Conservation (phyloP, 352 stramenopile genomes). For the Pythium rhizo-oryzae region DNA sequence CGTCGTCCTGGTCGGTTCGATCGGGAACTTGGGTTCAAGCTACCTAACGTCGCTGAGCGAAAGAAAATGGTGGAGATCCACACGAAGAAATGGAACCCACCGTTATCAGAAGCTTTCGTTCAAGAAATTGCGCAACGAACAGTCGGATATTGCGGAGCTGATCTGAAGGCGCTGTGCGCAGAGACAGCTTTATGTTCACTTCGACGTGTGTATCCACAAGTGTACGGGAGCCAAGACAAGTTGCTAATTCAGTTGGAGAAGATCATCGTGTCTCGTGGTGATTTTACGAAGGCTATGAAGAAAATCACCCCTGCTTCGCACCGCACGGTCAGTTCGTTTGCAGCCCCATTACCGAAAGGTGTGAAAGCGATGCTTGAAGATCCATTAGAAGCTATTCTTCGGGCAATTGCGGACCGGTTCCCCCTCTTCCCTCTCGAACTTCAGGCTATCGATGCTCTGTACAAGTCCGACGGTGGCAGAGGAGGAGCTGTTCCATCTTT, state of each 20-base stretch:
- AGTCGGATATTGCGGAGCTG: slow-evolving; percentile 90
- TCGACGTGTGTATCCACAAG: slow-evolving; percentile 84
- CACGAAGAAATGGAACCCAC: slow-evolving; percentile 86
- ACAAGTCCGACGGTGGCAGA: slow-evolving; percentile 18
- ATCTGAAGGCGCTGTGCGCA: slow-evolving; percentile 91
- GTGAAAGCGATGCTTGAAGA: slow-evolving; percentile 49
- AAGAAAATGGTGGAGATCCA: slow-evolving; percentile 90
- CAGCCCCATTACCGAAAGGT: slow-evolving; percentile 66
- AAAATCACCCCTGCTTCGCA: slow-evolving; percentile 87
- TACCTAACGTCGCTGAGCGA: slow-evolving; percentile 83
- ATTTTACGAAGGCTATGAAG: slow-evolving; percentile 71
- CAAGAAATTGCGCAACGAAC: slow-evolving; percentile 84
- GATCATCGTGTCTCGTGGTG: slow-evolving; percentile 68
- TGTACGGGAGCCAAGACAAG: slow-evolving; percentile 83
- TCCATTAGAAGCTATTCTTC: slow-evolving; percentile 45
- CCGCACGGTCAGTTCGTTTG: slow-evolving; percentile 69
- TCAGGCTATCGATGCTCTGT: slow-evolving; percentile 39
- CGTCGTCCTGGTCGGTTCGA: slow-evolving; percentile 94
- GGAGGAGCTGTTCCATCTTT: background rate
- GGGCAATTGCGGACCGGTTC: slow-evolving; percentile 53
- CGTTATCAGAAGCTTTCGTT: slow-evolving; percentile 55
- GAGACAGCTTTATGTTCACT: slow-evolving; percentile 91
- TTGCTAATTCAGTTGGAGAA: slow-evolving; percentile 73
- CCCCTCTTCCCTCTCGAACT: slow-evolving; percentile 65
- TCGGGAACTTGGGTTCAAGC: slow-evolving; percentile 88